Evolutionary conservation across 169 alveolate genomes (phyloP).

Genomic region (Eimeria sp.): DNA sequence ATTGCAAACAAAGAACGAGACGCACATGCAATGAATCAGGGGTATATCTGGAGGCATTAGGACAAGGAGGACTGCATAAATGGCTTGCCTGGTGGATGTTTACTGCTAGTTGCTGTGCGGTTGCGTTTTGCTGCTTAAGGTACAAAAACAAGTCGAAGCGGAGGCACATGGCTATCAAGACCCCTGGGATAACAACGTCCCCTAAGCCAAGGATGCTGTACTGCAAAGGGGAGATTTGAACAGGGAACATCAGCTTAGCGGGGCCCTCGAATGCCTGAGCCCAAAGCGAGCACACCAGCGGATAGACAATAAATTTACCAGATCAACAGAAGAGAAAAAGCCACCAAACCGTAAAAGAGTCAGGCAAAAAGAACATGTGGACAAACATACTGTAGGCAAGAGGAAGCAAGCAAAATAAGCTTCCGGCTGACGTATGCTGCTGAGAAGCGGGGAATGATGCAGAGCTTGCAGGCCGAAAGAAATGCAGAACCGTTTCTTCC

Average conservation of each 20-base stretch:
- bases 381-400: neutral
- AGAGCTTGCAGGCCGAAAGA: neutral
- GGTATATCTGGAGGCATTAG: neutral
- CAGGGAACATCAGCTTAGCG: constrained; percentile 95
- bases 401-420: neutral
- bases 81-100: constrained; percentile 74
- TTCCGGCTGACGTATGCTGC: neutral
- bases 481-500: neutral
- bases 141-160: constrained; percentile 89
- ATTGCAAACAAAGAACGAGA: neutral
- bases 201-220: constrained; percentile 96
- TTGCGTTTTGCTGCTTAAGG: constrained; percentile 40
- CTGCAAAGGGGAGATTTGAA: constrained; percentile 87
- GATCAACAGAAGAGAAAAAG: neutral
- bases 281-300: neutral
- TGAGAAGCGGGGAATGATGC: neutral
- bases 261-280: constrained; percentile 94
- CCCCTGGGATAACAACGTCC: constrained; percentile 97
- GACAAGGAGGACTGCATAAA: neutral
- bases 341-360: neutral
- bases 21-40: neutral
- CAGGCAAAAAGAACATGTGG: neutral
- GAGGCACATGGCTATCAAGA: constrained; percentile 94
- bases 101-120: constrained; percentile 26
- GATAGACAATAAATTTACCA: neutral